These are phyloP conservation scores for Cubamyces lactineus DNA, from an alignment of 768 basidiomycete genomes.

Conservation along the genomic window DNA sequence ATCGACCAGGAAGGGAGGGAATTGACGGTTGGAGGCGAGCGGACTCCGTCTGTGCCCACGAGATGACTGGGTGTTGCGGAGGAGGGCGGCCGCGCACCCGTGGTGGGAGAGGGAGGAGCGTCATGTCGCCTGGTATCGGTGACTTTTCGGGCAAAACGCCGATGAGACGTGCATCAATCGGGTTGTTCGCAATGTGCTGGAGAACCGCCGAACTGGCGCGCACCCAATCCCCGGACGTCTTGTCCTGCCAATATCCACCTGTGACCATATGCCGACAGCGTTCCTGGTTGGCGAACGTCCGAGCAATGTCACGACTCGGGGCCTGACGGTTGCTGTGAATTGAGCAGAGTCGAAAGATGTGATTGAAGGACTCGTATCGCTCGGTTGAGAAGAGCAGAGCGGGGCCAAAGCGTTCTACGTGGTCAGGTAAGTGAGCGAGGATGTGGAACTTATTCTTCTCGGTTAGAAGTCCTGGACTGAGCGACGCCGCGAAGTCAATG, in stretches of 20 bases:
- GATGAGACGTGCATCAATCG: background rate
- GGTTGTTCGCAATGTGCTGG: background rate
- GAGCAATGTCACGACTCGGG: constrained; percentile 30
- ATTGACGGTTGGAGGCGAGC: background rate
- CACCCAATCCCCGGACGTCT: background rate
- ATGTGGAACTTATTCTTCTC: constrained; percentile 38
- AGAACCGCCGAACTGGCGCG: background rate
- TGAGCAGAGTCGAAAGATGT: constrained; percentile 28
- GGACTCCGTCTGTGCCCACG: background rate
- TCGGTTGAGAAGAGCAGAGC: constrained; percentile 36
- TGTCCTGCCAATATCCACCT: constrained; percentile 22
- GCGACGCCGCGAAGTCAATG: constrained; percentile 20
- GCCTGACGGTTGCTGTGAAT: constrained; percentile 36
- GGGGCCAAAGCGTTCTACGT: constrained; percentile 36
- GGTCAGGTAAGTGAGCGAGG: constrained; percentile 29
- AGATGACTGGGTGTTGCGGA: background rate
- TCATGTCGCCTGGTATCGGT: background rate
- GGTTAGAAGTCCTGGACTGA: constrained; percentile 23
- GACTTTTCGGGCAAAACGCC: background rate
- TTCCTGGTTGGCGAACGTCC: constrained; percentile 17
- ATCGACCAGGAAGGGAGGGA: background rate
- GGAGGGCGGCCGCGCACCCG: background rate
- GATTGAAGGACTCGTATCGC: constrained; percentile 36
- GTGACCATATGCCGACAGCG: constrained; percentile 13
- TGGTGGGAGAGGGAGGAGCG: background rate